Evolutionary conservation across 805 yeast species (phyloP).

Genomic region (Yarrowia sp.): DNA sequence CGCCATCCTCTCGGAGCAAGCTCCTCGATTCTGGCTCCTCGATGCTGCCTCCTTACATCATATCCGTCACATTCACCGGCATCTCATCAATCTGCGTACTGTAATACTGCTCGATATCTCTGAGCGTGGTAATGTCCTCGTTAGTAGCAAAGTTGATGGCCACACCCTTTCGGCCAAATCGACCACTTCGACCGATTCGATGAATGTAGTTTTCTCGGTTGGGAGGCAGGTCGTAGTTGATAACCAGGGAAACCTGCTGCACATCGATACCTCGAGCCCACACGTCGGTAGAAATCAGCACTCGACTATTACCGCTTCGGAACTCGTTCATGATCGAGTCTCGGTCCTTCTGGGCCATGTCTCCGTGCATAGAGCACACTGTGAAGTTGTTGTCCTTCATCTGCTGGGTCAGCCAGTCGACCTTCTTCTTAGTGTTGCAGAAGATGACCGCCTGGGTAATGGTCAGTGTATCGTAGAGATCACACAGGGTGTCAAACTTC

Average conservation of each 20-base stretch:
- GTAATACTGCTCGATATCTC: conserved; percentile 89
- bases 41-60: conserved; percentile 48
- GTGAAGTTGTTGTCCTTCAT: conserved; percentile 83
- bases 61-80: conserved; percentile 64
- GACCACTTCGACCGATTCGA: conserved; percentile 97
- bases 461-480: conserved; percentile 91
- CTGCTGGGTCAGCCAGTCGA: conserved; percentile 82
- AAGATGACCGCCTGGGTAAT: conserved; percentile 97
- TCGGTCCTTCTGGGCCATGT: conserved; percentile 92
- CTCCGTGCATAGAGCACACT: conserved; percentile 95
- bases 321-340: conserved; percentile 95
- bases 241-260: conserved; percentile 94
- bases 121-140: conserved; percentile 74
- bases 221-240: conserved; percentile 90
- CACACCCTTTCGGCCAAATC: conserved; percentile 98
- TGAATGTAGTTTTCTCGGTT: conserved; percentile 94
- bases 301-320: conserved; percentile 92
- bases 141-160: conserved; percentile 92
- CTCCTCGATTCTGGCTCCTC: not conserved
- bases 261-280: conserved; percentile 99
- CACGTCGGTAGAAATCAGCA: conserved; percentile 90
- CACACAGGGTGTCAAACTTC: conserved; percentile 95
- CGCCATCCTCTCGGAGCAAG: not conserved
- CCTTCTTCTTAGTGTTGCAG: conserved; percentile 95
- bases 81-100: conserved; percentile 89